Conservation (phyloP, 192 early-diverging fungal genomes). For the Lunasporangiospora selenospora region DNA sequence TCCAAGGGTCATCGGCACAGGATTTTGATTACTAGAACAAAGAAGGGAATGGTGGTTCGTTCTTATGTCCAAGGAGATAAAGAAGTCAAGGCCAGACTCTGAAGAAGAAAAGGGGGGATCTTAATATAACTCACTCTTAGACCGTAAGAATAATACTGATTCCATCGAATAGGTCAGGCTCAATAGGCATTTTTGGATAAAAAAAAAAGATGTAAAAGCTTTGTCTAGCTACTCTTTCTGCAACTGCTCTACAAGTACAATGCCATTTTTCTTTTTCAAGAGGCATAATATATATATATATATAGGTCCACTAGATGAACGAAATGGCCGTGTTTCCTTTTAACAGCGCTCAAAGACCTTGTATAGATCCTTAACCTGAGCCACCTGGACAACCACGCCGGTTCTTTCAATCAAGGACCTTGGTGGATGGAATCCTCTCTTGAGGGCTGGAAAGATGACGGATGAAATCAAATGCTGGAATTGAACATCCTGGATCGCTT, state of each 20-base stretch:
- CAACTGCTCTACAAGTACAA: too few species aligned
- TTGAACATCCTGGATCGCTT: slow-evolving; percentile 10
- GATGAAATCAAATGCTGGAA: slow-evolving; percentile 22
- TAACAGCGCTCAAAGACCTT: slow-evolving; percentile 98
- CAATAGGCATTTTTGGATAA: too few species aligned
- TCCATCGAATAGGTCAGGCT: too few species aligned
- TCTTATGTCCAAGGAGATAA: slow-evolving; percentile 25
- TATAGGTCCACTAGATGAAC: background rate
- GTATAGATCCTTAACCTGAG: slow-evolving; percentile 89
- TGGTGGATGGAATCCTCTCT: slow-evolving; percentile 74
- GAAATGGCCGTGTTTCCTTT: background rate
- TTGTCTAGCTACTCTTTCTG: too few species aligned
- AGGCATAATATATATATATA: background rate
- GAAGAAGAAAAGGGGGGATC: background rate
- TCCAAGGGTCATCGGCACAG: slow-evolving; percentile 23
- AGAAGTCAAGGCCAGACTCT: slow-evolving; percentile 36
- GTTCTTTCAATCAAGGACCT: slow-evolving; percentile 61
- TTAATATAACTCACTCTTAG: too few species aligned
- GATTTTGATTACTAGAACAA: slow-evolving; percentile 25
- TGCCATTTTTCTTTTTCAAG: slow-evolving; percentile 9
- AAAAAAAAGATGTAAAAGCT: too few species aligned
- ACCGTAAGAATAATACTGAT: too few species aligned
- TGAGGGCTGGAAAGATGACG: slow-evolving; percentile 82
- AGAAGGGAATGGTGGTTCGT: slow-evolving; percentile 39
- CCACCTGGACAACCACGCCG: slow-evolving; percentile 75